Evolutionary conservation across 495 filamentous ascomycete genomes (phyloP).

Genomic region (Aspergillus avenaceus): DNA sequence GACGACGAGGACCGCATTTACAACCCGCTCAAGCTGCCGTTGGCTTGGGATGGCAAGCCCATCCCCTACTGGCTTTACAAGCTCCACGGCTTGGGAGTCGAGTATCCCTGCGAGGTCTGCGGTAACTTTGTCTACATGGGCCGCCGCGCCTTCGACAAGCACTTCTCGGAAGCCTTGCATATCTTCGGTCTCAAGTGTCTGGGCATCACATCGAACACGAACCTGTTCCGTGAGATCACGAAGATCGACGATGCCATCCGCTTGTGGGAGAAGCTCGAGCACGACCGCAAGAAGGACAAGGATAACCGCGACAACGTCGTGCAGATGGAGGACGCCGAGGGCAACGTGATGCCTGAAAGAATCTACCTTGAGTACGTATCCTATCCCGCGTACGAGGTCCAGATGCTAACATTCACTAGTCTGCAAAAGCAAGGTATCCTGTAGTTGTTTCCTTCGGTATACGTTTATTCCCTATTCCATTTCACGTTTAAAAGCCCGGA

Average conservation of each 20-base stretch:
- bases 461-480: slow-evolving; percentile 6
- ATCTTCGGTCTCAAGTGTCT: slow-evolving; percentile 90
- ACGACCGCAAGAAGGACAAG: slow-evolving; percentile 76
- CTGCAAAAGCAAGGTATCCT: slow-evolving; percentile 56
- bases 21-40: slow-evolving; percentile 91
- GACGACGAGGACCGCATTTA: slow-evolving; percentile 80
- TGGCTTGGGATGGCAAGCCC: slow-evolving; percentile 97
- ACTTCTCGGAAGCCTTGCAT: slow-evolving; percentile 90
- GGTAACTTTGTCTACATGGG: slow-evolving; percentile 98
- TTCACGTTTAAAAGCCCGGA: slow-evolving; percentile 26
- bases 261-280: slow-evolving; percentile 90
- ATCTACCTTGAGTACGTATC: slow-evolving; percentile 76
- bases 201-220: slow-evolving; percentile 82
- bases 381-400: neutral
- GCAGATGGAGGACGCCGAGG: slow-evolving; percentile 97
- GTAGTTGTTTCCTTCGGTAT: slow-evolving; percentile 2
- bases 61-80: slow-evolving; percentile 99
- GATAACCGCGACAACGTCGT: slow-evolving; percentile 75
- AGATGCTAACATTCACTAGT: slow-evolving; percentile 30
- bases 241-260: slow-evolving; percentile 81
- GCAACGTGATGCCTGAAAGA: slow-evolving; percentile 98
- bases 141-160: slow-evolving; percentile 92
- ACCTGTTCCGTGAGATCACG: slow-evolving; percentile 90
- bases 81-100: slow-evolving; percentile 89
- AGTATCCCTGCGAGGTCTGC: slow-evolving; percentile 94